Base-by-base conservation (phyloP, 2,329 filamentous ascomycete genomes). In the Coniochaeta sp. region DNA sequence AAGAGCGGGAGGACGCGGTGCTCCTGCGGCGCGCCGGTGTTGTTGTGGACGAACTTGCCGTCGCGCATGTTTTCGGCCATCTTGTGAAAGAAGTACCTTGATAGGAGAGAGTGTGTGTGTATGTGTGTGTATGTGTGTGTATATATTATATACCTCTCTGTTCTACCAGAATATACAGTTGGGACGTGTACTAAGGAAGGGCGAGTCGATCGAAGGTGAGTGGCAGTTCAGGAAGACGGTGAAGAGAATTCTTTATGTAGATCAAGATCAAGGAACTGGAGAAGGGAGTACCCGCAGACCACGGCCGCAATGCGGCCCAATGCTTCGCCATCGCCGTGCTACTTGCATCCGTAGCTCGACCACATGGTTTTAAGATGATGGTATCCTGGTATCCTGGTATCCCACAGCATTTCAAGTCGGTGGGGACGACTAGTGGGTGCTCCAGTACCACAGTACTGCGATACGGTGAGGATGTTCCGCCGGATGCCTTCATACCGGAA, bases 1-100 rank as follows among this genome's bases (percentile, higher is more conserved):
- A 90, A 89, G 61, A 89, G 80, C 36, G 83, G 80, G 69, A 90
- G 71, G 61, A 90, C 80, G 52, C 81, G 75, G 59, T 79, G 78
- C 30, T 76, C 71, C 59, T 73, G 66, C 42, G 80, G 78, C 2
- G 76, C 65, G 34, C 69, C 71, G 65, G 81, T 86, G 69, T 81
- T 85, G 67, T 84, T 73, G 69, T 86, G 84, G 64, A 74, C 73
- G 68, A 89, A 89, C 64, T 72, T 72, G 60, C 84, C 80, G 61
- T 75, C 75, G 42, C 72, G 71, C 65, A 77, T 74, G 59, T 62
- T 58, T 42, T 77, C 71, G 58, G 75, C 73, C 75, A 75, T 79
- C n/a, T n/a, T n/a, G n/a, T n/a, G n/a, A n/a, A n/a, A n/a, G n/a
- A n/a, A n/a, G n/a, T n/a, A n/a, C n/a, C n/a, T n/a, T n/a, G n/a